A percentile compares a stretch with the other conserved stretches of the same genome.
Evolutionary conservation across 371 early-diverging fungal genomes (phyloP).

Genomic region (Mortierella sp.): DNA sequence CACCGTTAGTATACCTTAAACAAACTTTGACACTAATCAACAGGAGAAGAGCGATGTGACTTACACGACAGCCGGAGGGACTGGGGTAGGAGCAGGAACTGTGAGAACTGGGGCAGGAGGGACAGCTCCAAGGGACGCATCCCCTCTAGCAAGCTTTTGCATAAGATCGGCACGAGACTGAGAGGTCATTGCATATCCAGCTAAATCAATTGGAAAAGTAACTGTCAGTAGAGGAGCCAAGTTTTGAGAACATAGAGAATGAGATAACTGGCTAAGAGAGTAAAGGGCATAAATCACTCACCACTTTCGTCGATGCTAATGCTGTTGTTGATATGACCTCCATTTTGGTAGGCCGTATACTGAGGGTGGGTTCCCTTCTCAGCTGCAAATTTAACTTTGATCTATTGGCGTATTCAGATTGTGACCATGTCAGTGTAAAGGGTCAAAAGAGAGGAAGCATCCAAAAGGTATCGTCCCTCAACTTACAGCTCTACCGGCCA

Average conservation of each 20-base stretch:
- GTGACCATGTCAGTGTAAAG: constrained; percentile 10
- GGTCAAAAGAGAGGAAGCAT: constrained; percentile 5
- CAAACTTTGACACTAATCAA: background rate
- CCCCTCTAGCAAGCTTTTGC: constrained; percentile 81
- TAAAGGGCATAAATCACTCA: constrained; percentile 13
- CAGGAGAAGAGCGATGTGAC: background rate
- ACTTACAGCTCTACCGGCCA: constrained; percentile 77
- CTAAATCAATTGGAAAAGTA: constrained; percentile 59
- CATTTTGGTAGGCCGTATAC: constrained; percentile 31
- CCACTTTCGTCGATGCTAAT: constrained; percentile 64
- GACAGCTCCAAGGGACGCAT: constrained; percentile 41
- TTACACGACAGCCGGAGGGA: constrained; percentile 34
- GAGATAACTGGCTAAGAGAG: too few relatives aligned
- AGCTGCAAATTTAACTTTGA: constrained; percentile 84
- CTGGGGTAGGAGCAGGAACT: constrained; percentile 17
- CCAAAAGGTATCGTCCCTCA: background rate
- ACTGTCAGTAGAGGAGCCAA: constrained; percentile 2
- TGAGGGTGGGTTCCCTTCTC: constrained; percentile 65
- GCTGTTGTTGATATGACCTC: constrained; percentile 41
- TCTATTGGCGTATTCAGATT: constrained; percentile 55
- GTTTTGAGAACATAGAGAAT: background rate
- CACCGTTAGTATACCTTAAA: background rate
- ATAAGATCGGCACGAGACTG: constrained; percentile 86
- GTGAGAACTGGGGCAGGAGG: constrained; percentile 18
- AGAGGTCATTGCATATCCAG: constrained; percentile 76